Evolutionary conservation across 2,329 filamentous ascomycete genomes (phyloP).

Genomic region (Chalaropsis ovoidea): DNA sequence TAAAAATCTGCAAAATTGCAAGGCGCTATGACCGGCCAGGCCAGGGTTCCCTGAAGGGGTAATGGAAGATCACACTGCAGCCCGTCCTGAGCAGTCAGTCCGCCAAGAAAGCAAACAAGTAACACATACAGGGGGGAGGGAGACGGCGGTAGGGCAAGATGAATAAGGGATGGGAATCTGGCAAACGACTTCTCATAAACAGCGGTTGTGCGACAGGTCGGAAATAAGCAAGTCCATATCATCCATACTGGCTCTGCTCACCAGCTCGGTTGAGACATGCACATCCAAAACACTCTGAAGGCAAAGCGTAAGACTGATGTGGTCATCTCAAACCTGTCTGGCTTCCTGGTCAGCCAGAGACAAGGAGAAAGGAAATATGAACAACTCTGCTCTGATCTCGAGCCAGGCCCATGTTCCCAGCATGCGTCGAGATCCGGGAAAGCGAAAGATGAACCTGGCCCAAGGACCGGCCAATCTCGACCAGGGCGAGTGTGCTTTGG

Average conservation of each 20-base stretch:
- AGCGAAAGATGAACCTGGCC: not conserved
- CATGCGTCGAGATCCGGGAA: not conserved
- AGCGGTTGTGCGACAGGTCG: not conserved
- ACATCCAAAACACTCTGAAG: not conserved
- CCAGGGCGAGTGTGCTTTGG: not conserved
- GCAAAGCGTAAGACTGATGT: not conserved
- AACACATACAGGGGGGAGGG: not conserved
- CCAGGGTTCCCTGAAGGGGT: not conserved
- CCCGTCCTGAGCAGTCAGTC: not conserved
- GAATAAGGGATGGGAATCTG: not conserved
- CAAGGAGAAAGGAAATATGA: too few species aligned
- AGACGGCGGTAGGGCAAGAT: not conserved
- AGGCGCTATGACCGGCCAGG: constrained; percentile 4
- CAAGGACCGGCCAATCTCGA: not conserved
- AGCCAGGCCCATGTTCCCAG: not conserved
- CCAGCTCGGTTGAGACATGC: not conserved
- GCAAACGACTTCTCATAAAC: not conserved
- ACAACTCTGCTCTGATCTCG: too few species aligned
- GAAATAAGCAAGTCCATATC: not conserved
- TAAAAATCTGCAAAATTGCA: not conserved
- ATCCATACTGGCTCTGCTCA: not conserved
- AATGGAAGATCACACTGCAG: not conserved
- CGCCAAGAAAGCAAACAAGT: not conserved
- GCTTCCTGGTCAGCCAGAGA: too few species aligned
- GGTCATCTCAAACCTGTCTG: not conserved